Conservation (phyloP, 495 filamentous ascomycete genomes). For the Parachaetomium inaequale region DNA sequence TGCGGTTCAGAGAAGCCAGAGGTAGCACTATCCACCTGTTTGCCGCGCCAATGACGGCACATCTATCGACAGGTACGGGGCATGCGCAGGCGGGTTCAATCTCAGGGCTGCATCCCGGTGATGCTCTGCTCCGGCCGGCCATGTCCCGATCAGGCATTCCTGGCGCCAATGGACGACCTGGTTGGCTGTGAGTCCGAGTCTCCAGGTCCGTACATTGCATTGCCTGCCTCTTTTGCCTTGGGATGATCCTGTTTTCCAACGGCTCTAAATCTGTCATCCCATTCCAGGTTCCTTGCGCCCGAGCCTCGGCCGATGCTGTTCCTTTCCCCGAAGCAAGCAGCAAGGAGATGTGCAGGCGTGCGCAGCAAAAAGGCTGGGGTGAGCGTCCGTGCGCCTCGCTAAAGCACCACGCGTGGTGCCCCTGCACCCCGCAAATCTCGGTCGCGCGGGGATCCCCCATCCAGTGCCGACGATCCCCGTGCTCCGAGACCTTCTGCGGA, state of each 20-base stretch:
- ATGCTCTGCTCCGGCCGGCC: neutral
- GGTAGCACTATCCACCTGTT: constrained; percentile 12
- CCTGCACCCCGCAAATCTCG: constrained; percentile 24
- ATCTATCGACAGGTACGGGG: neutral
- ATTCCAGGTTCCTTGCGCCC: neutral
- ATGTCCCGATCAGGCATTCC: neutral
- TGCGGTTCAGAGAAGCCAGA: no score
- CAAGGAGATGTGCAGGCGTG: neutral
- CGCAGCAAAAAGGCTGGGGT: neutral
- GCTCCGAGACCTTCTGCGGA: constrained; percentile 15
- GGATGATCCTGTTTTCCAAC: no score
- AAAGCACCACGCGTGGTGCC: neutral
- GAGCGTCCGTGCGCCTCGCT: constrained; percentile 3
- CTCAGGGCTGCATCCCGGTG: neutral
- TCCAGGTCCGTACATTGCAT: no score
- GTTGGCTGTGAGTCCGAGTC: no score
- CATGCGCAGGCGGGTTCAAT: neutral
- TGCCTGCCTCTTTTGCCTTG: no score
- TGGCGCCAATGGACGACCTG: neutral
- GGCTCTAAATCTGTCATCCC: neutral
- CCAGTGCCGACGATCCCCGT: neutral
- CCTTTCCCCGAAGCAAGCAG: neutral
- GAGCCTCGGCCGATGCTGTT: neutral
- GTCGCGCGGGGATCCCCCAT: neutral
- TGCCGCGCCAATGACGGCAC: constrained; percentile 20